Evolutionary conservation across 108 stramenopile species (phyloP).

Genomic region (Seminavis robusta): DNA sequence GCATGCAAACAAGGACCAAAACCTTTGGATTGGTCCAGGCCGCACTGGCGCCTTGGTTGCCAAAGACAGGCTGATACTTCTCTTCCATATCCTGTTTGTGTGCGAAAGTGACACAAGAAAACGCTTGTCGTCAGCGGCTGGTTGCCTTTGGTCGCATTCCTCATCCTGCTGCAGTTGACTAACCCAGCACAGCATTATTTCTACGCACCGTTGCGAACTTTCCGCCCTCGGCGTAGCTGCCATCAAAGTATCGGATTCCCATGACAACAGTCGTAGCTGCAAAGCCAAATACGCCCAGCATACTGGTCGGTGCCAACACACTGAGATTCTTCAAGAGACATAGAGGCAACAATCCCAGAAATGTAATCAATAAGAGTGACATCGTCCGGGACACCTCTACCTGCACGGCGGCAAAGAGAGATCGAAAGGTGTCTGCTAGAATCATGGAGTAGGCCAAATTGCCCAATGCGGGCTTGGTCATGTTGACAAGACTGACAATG

Average conservation of each 20-base stretch:
- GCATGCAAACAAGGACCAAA: slow-evolving; percentile 51
- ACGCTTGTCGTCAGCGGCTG: no score
- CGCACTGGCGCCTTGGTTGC: no score
- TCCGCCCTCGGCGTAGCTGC: slow-evolving; percentile 23
- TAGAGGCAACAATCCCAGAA: slow-evolving; percentile 76
- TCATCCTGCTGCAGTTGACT: no score
- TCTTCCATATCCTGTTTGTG: slow-evolving; percentile 31
- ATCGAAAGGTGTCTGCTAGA: slow-evolving; percentile 83
- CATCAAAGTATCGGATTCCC: slow-evolving; percentile 71
- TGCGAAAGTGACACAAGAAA: no score
- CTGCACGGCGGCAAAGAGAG: slow-evolving; percentile 59
- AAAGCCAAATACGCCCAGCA: slow-evolving; percentile 85
- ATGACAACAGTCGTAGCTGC: slow-evolving; percentile 77
- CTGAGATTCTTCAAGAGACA: slow-evolving; percentile 84
- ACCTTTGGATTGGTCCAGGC: slow-evolving; percentile 42
- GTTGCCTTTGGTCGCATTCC: no score
- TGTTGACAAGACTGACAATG: slow-evolving; percentile 48
- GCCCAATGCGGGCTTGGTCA: slow-evolving; percentile 78
- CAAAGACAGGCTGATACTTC: slow-evolving; percentile 53
- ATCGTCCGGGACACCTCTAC: slow-evolving; percentile 35
- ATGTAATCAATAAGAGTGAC: slow-evolving; percentile 56
- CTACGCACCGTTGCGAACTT: no score
- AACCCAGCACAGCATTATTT: no score
- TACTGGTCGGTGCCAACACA: slow-evolving; percentile 76
- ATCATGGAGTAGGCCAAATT: slow-evolving; percentile 93